Conservation (phyloP, 805 yeast genomes). For the Schwanniomyces pseudopolymorphus region DNA sequence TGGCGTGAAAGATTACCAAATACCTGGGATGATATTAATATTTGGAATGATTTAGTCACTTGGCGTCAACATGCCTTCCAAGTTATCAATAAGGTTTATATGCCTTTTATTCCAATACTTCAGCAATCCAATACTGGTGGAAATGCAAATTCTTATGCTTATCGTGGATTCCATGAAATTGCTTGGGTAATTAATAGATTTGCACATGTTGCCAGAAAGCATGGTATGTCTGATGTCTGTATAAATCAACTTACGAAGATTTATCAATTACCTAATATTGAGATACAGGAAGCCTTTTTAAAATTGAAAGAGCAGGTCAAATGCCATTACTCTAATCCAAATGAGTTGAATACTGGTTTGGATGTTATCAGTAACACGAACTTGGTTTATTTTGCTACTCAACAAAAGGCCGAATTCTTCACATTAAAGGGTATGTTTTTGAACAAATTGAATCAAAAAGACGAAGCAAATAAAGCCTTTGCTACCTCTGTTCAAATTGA, state of each 20-base stretch:
- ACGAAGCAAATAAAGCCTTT: slow-evolving; percentile 96
- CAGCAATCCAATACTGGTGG: slow-evolving; percentile 68
- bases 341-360: slow-evolving; percentile 89
- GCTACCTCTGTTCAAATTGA: slow-evolving; percentile 98
- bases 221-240: slow-evolving; percentile 95
- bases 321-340: slow-evolving; percentile 90
- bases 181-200: slow-evolving; percentile 98
- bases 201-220: slow-evolving; percentile 98
- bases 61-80: slow-evolving; percentile 99
- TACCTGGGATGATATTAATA: slow-evolving; percentile 94
- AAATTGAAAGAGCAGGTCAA: slow-evolving; percentile 96
- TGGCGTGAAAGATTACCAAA: slow-evolving; percentile 98
- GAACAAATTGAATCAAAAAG: slow-evolving; percentile 84
- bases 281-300: slow-evolving; percentile 95
- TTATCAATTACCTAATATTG: slow-evolving; percentile 94
- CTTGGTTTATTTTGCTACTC: slow-evolving; percentile 92
- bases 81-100: slow-evolving; percentile 89
- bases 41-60: slow-evolving; percentile 96
- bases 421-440: slow-evolving; percentile 97
- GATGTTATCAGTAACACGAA: slow-evolving; percentile 97
- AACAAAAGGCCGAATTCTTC: slow-evolving; percentile 97
- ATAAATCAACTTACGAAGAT: slow-evolving; percentile 88
- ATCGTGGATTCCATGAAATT: slow-evolving; percentile 96
- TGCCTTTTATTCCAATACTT: slow-evolving; percentile 85
- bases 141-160: slow-evolving; percentile 87